Evolutionary conservation across 2,329 filamentous ascomycete species (phyloP).

Genomic region (Davidsoniella virescens): DNA sequence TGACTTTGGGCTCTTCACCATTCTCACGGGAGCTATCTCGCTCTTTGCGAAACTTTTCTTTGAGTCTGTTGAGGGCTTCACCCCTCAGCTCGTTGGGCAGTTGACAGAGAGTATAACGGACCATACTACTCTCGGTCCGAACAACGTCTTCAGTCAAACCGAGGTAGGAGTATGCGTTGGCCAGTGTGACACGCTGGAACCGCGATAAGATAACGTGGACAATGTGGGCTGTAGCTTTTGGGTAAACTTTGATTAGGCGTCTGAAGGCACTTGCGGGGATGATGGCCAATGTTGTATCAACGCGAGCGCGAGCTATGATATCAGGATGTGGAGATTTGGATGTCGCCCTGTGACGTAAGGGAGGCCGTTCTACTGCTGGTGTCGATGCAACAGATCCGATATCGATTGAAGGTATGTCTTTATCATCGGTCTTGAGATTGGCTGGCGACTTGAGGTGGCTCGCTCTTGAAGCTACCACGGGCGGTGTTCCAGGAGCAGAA

Average conservation of each 20-base stretch:
- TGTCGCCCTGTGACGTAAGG: slow-evolving; percentile 21
- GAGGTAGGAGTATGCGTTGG: slow-evolving; percentile 87
- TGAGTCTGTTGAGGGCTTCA: slow-evolving; percentile 64
- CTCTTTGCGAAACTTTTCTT: slow-evolving; percentile 82
- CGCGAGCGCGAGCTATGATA: slow-evolving; percentile 86
- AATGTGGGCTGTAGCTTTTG: slow-evolving; percentile 91
- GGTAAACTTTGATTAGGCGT: slow-evolving; percentile 81
- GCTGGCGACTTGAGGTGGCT: neutral
- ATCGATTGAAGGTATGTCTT: slow-evolving; percentile 15
- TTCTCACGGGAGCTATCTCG: slow-evolving; percentile 66
- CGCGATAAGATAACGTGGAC: slow-evolving; percentile 93
- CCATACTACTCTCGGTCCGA: slow-evolving; percentile 84
- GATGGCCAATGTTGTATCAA: slow-evolving; percentile 95
- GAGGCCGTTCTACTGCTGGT: neutral
- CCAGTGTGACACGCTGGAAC: slow-evolving; percentile 83
- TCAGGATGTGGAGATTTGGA: slow-evolving; percentile 83
- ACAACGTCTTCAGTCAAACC: slow-evolving; percentile 83
- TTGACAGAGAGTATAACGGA: slow-evolving; percentile 80
- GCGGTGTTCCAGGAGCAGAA: slow-evolving; percentile 11
- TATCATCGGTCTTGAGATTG: neutral
- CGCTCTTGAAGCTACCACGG: neutral
- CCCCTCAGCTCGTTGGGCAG: slow-evolving; percentile 82
- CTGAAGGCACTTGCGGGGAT: slow-evolving; percentile 94
- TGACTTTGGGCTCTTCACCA: slow-evolving; percentile 68
- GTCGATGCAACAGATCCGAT: neutral